A percentile compares a stretch with the other conserved stretches of the same genome.
Evolutionary conservation across 495 filamentous ascomycete genomes (phyloP).

Genomic region (Penicillium diatomitis): DNA sequence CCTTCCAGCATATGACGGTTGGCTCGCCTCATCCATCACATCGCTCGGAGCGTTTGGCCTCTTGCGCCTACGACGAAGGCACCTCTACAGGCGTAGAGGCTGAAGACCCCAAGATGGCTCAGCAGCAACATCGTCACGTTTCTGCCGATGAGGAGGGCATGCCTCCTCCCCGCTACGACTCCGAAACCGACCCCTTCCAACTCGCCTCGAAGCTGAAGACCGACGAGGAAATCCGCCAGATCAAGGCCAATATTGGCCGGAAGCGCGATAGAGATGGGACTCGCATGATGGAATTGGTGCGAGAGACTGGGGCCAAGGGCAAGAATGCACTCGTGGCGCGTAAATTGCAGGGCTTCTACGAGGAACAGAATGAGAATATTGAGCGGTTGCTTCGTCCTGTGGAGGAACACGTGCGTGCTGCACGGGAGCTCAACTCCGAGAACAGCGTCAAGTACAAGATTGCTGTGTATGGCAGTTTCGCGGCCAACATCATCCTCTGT

Average conservation of each 20-base stretch:
- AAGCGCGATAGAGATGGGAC: conserved; percentile 53
- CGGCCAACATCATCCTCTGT: conserved; percentile 71
- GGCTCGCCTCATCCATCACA: conserved; percentile 13
- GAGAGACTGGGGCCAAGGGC: conserved; percentile 8
- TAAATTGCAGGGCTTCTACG: conserved; percentile 77
- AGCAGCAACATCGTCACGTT: conserved; percentile 24
- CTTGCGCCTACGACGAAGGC: conserved; percentile 20
- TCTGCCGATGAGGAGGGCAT: conserved; percentile 58
- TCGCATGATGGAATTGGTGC: conserved; percentile 10
- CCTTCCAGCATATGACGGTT: conserved; percentile 16
- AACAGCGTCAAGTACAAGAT: conserved; percentile 81
- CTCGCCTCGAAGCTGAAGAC: conserved; percentile 74
- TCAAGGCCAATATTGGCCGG: conserved; percentile 73
- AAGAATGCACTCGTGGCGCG: conserved; percentile 38
- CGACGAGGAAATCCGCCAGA: conserved; percentile 63
- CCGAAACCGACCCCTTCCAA: conserved; percentile 68
- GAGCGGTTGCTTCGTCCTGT: conserved; percentile 85
- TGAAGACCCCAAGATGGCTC: conserved; percentile 7
- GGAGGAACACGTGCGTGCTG: conserved; percentile 76
- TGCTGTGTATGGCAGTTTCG: conserved; percentile 83
- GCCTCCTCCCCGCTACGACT: conserved; percentile 47
- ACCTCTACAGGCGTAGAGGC: conserved; percentile 31
- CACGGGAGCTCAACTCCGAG: conserved; percentile 67
- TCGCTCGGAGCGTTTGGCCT: conserved; percentile 14
- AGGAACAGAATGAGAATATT: conserved; percentile 87